Evolutionary conservation across 2,329 filamentous ascomycete species (phyloP).

Genomic region (Endocalyx cinctus): DNA sequence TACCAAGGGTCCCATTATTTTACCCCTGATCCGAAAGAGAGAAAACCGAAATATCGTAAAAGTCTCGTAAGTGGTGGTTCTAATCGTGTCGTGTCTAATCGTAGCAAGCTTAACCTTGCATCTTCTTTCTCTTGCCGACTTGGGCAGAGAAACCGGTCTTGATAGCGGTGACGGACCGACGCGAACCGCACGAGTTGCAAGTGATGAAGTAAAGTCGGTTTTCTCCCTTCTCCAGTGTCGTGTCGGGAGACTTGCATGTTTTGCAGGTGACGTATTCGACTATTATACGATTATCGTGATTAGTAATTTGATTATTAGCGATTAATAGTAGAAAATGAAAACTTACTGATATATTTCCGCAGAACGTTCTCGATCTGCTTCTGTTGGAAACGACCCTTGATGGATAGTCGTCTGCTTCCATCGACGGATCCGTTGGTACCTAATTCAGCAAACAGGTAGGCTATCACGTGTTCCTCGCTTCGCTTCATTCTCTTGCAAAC

Average conservation of each 20-base stretch:
- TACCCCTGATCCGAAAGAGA: too few relatives aligned
- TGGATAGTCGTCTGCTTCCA: slow-evolving; percentile 86
- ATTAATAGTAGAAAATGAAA: not conserved
- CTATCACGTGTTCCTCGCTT: slow-evolving; percentile 93
- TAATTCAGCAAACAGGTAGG: slow-evolving; percentile 96
- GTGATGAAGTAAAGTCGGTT: slow-evolving; percentile 99
- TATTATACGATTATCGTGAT: slow-evolving; percentile 35
- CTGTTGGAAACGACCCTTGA: slow-evolving; percentile 99
- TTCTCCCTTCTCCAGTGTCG: slow-evolving; percentile 96
- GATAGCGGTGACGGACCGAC: slow-evolving; percentile 92
- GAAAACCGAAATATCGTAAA: too few relatives aligned
- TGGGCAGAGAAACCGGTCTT: slow-evolving; percentile 99
- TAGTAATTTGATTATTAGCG: slow-evolving; percentile 2
- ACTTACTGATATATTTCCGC: slow-evolving; percentile 86
- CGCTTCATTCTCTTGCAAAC: slow-evolving; percentile 99
- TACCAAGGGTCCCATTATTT: too few relatives aligned
- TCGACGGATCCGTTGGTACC: slow-evolving; percentile 95
- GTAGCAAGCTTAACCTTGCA: slow-evolving; percentile 62
- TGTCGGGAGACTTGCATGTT: slow-evolving; percentile 92
- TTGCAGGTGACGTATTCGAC: slow-evolving; percentile 99
- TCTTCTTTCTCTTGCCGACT: slow-evolving; percentile 97
- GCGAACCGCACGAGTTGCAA: slow-evolving; percentile 80
- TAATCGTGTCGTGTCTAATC: too few relatives aligned
- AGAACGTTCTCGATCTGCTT: slow-evolving; percentile 98
- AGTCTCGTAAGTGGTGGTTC: too few relatives aligned